Evolutionary conservation across 768 basidiomycete species (phyloP), one percentile per base, ranked within the genome.

Genomic region (Hypholoma fasciculare): DNA sequence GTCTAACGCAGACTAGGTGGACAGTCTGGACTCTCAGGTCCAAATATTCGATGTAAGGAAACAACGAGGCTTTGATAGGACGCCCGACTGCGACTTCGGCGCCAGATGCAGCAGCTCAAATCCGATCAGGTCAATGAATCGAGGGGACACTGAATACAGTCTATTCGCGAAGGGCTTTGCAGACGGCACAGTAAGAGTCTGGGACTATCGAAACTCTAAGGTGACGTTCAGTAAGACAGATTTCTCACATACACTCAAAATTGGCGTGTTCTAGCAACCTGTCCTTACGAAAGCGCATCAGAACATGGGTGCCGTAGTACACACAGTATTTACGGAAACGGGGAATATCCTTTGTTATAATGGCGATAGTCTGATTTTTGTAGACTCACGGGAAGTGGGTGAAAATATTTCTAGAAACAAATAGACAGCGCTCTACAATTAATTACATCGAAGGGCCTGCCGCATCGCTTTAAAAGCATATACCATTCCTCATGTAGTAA

Each of bases 191-290:
- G 72, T 82, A 27, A 64, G 74, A 12, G 62, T 81, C 27, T 82
- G 82, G 80, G 84, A 84, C 64, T 79, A 75, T 67, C 74, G 83
- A 30, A 79, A 80, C 51, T 61, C 58, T 13, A 77, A 77, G 74
- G 82, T 79, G 72, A 54, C 55, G 58, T 53, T 60, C 40, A 50
- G 14, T 7, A 30, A 38, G 34, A 26, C 9, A 19, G 4, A 16
- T 49, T 39, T 19, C 40, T 42, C 1, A 20, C 39, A 16, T 17
- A 47, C 20, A 26, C 37, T 40, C 49, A 26, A 34, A 34, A 34
- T 34, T 30, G 30, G 53, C 14, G 20, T n/a, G 52, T 46, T 56
- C 43, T 65, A 82, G 78, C 64, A 66, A 57, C 73, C 74, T 43
- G 65, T 75, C 47, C 67, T 74, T 59, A 70, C 67, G 54, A 70